These are phyloP conservation scores for Globisporangium lucens DNA, from an alignment of 352 stramenopile genomes.

Conservation along the genomic window DNA sequence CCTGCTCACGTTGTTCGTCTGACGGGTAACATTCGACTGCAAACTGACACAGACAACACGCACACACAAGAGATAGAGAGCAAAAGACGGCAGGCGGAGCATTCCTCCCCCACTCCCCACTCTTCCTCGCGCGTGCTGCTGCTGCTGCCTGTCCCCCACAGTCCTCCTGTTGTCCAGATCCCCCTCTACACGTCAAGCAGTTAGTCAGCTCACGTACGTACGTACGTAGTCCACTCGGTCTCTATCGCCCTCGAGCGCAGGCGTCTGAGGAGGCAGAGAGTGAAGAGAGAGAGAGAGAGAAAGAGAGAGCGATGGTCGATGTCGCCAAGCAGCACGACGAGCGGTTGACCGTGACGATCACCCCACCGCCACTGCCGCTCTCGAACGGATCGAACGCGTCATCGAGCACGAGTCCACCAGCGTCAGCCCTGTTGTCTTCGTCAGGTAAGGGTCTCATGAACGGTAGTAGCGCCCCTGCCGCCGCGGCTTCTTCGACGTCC, in stretches of 20 bases:
- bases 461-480: not conserved
- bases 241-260: not conserved
- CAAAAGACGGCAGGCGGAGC: not conserved
- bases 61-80: not conserved
- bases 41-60: not conserved
- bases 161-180: not conserved
- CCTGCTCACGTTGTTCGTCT: not conserved
- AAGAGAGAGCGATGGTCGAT: slow-evolving; percentile 5
- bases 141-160: not conserved
- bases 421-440: not conserved
- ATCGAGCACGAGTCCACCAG: not conserved
- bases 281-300: not conserved
- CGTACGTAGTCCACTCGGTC: not conserved
- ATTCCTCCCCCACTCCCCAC: not conserved
- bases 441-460: not conserved
- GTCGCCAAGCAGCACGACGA: slow-evolving; percentile 3
- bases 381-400: slow-evolving; percentile 1
- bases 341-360: not conserved
- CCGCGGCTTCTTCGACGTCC: not conserved
- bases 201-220: not conserved
- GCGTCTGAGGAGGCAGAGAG: not conserved
- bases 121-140: not conserved
- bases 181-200: not conserved
- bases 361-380: not conserved
- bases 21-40: not conserved